Evolutionary conservation across 768 basidiomycete species (phyloP), one percentile per base, ranked within the genome.

Genomic region (Phanerodontia chrysosporium): DNA sequence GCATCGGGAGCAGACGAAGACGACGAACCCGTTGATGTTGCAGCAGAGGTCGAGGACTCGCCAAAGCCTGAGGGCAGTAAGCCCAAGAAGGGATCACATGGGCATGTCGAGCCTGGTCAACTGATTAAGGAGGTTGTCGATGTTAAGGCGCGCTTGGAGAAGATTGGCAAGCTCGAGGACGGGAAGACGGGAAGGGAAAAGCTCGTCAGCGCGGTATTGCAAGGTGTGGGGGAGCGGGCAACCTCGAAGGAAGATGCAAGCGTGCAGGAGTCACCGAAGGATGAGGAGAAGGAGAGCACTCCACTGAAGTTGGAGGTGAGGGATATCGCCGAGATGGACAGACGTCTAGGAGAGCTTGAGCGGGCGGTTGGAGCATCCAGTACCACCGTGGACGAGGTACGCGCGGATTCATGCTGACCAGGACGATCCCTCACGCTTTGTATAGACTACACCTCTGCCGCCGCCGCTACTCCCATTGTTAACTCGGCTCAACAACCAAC

Each of bases 381-480:
- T 57, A 80, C 87, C 13, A 78, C 85, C 8, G 67, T 95, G 12
- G 93, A 97, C 69, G 92, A 96, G 78, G 95, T 93, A 69, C 57
- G 80, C 68, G 21, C 2, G 30, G 9, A 13, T 36, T n/a, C 51
- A 16, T 21, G 7, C 32, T 10, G 27, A 30, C 16, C 18, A 13
- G 24, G 12, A 22, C 25, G 39, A 58, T 45, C 39, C 45, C 21
- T 46, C 14, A 16, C 32, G 29, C 9, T 1, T 22, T 21, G 18
- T 54, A 10, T 61, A 92, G 90, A 76, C 81, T 0, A 83, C 89
- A 0, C 86, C 87, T 1, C 78, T 93, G 18, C 88, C 91, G 0
- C 80, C 87, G 5, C 90, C 92, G 2, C 78, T 98, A n/a, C 75
- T 97, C 3, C 87, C 92, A 0, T 82, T 91, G 51, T 80, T 98